phyloP scores from a whole-genome alignment of 805 yeast genomes.

The Sugiyamaella chiloensis region DNA sequence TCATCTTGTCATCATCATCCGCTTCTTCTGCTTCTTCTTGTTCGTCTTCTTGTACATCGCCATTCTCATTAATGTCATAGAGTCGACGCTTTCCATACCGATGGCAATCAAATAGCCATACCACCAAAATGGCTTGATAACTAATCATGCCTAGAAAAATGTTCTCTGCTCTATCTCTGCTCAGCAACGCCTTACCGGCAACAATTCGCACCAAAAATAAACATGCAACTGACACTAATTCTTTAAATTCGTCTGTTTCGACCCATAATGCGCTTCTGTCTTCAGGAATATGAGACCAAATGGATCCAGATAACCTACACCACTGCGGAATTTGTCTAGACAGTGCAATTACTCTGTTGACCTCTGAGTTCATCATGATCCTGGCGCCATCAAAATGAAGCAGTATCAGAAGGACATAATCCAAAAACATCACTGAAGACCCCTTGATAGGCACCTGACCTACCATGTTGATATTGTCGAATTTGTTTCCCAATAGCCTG shows the following conservation, averaged over 20 bases:
- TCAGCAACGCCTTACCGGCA: constrained; percentile 23
- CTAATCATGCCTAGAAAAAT: constrained; percentile 28
- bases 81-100: too few relatives aligned
- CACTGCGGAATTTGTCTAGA: constrained; percentile 25
- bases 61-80: background rate
- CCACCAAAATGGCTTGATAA: constrained; percentile 28
- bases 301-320: constrained; percentile 1
- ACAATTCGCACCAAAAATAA: constrained; percentile 28
- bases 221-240: constrained; percentile 28
- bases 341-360: constrained; percentile 29
- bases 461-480: constrained; percentile 22
- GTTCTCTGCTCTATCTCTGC: constrained; percentile 21
- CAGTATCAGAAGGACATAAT: constrained; percentile 27
- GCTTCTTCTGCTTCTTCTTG: constrained; percentile 11
- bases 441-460: constrained; percentile 16
- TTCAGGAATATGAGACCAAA: constrained; percentile 4
- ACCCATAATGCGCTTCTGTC: constrained; percentile 24
- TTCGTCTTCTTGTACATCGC: background rate
- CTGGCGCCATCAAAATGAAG: constrained; percentile 31
- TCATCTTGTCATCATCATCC: constrained; percentile 20
- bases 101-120: constrained; percentile 33
- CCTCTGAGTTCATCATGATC: constrained; percentile 31
- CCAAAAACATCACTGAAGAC: constrained; percentile 22
- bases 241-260: constrained; percentile 27
- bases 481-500: constrained; percentile 19